Conservation (phyloP, 1,139 yeast species). For the Casaregolazyma suthepensis region DNA sequence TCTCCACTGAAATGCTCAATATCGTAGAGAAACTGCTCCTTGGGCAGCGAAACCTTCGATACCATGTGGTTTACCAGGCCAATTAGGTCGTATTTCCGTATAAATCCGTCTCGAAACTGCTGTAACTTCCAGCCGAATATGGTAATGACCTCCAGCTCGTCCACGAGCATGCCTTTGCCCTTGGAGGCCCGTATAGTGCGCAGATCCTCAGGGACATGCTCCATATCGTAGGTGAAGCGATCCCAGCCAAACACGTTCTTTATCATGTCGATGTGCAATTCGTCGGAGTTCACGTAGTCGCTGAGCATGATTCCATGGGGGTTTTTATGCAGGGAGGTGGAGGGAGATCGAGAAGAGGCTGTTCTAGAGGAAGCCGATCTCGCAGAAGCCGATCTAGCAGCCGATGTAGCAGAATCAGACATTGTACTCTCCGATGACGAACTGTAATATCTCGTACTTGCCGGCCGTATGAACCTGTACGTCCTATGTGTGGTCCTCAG, state of each 20-base stretch:
- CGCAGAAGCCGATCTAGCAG: too few relatives aligned
- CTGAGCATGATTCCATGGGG: slow-evolving; percentile 8
- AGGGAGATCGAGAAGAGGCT: neutral
- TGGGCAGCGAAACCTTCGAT: neutral
- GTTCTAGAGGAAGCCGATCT: neutral
- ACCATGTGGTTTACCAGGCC: neutral
- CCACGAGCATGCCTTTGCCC: neutral
- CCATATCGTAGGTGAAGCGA: slow-evolving; percentile 9
- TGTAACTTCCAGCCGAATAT: slow-evolving; percentile 11
- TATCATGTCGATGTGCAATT: slow-evolving; percentile 10
- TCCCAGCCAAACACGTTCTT: slow-evolving; percentile 5
- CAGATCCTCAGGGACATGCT: slow-evolving; percentile 10
- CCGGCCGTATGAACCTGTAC: neutral
- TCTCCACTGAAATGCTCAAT: neutral
- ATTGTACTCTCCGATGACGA: neutral
- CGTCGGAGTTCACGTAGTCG: slow-evolving; percentile 12
- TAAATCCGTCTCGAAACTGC: slow-evolving; percentile 1
- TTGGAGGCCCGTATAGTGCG: neutral
- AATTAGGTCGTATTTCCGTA: neutral
- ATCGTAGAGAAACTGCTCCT: neutral
- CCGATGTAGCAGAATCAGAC: too few relatives aligned
- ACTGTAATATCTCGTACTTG: neutral
- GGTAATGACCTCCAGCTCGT: slow-evolving; percentile 13
- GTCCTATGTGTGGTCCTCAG: neutral
- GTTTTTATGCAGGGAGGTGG: neutral